A percentile compares a stretch with the other conserved stretches of the same genome.
Evolutionary conservation across 2,329 filamentous ascomycete species (phyloP).

Genomic region (Falciphora oryzae): DNA sequence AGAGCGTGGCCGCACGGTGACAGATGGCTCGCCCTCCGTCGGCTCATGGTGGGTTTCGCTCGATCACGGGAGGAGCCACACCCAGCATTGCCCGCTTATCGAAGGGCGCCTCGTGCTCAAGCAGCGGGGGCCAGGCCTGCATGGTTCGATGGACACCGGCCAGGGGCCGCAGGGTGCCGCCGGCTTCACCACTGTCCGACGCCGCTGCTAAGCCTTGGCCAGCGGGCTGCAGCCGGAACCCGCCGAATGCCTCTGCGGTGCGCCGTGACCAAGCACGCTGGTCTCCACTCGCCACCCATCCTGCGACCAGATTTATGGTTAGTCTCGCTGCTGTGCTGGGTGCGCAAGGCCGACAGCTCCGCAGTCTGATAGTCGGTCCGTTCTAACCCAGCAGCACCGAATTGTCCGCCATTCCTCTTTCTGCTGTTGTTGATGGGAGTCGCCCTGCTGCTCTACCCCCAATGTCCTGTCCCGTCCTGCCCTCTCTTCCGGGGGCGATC

Average conservation of each 20-base stretch:
- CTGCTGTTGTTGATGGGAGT: background rate
- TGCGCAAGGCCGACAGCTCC: too few species aligned
- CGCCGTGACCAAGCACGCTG: background rate
- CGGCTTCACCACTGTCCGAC: background rate
- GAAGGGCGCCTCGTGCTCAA: background rate
- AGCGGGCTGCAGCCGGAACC: background rate
- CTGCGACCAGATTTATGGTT: background rate
- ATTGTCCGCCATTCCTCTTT: too few species aligned
- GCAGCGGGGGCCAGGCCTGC: background rate
- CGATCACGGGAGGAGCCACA: background rate
- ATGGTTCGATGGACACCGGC: slow-evolving; percentile 1
- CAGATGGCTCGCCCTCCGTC: too few species aligned
- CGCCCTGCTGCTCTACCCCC: background rate
- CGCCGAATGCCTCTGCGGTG: background rate
- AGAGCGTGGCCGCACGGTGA: too few species aligned
- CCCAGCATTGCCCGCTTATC: background rate
- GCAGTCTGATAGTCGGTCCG: too few species aligned
- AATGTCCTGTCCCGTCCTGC: background rate
- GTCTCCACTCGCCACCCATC: background rate
- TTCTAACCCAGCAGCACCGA: too few species aligned
- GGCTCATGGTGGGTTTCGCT: background rate
- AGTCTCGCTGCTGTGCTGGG: too few species aligned
- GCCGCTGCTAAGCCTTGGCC: background rate
- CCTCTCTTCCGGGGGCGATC: background rate
- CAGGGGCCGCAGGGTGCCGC: background rate